phyloP scores from a whole-genome alignment of 768 basidiomycete species.

The Artomyces pyxidatus region DNA sequence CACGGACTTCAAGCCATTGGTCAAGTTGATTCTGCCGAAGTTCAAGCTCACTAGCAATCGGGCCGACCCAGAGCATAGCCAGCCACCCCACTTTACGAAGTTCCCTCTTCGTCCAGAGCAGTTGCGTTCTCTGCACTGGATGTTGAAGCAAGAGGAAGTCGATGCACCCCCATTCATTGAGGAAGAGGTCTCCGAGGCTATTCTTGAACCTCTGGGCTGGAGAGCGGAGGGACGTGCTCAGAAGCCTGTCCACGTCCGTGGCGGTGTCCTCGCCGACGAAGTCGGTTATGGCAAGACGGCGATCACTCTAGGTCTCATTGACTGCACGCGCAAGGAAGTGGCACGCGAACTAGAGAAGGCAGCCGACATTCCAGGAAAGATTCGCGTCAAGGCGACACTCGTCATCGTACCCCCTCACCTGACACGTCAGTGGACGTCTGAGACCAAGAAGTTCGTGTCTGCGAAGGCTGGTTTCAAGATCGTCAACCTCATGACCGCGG shows the following conservation, averaged over 20 bases:
- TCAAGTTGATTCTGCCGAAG: slow-evolving; percentile 48
- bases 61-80: slow-evolving; percentile 55
- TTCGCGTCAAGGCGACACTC: slow-evolving; percentile 74
- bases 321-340: slow-evolving; percentile 52
- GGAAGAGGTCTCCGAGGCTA: slow-evolving; percentile 90
- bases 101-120: slow-evolving; percentile 74
- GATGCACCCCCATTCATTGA: slow-evolving; percentile 73
- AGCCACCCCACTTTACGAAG: slow-evolving; percentile 71
- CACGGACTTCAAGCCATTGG: slow-evolving; percentile 65
- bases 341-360: slow-evolving; percentile 49
- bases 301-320: slow-evolving; percentile 85
- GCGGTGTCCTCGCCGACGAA: slow-evolving; percentile 91
- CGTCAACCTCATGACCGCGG: slow-evolving; percentile 57
- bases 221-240: slow-evolving; percentile 88
- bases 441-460: slow-evolving; percentile 70
- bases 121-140: slow-evolving; percentile 86
- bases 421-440: slow-evolving; percentile 83
- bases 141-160: slow-evolving; percentile 69
- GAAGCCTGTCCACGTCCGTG: slow-evolving; percentile 64
- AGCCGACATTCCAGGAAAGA: slow-evolving; percentile 46
- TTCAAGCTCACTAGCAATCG: slow-evolving; percentile 75
- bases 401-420: slow-evolving; percentile 87
- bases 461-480: slow-evolving; percentile 48
- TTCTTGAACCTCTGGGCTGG: slow-evolving; percentile 83
- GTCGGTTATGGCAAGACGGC: slow-evolving; percentile 98